Evolutionary conservation across 371 early-diverging fungal genomes (phyloP), one percentile per base, ranked within the genome.

Genomic region (Dichotomocladium elegans): DNA sequence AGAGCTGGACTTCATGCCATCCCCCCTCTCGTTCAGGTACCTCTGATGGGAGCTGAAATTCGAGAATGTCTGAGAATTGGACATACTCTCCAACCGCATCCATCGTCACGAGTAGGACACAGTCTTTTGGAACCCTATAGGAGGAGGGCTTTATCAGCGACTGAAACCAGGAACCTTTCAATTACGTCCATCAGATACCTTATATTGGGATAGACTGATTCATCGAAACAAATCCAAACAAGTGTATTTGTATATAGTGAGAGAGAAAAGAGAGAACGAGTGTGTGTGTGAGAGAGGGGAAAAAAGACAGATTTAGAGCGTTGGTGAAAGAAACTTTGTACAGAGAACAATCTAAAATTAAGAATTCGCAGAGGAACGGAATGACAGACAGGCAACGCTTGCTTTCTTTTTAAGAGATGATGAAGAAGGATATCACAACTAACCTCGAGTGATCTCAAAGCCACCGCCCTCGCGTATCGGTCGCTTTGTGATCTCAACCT

Each of bases 391-490:
- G n/a, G n/a, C n/a, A n/a, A n/a, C n/a, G n/a, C n/a, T n/a, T n/a
- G n/a, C n/a, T n/a, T n/a, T n/a, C n/a, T n/a, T n/a, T n/a, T n/a
- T n/a, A n/a, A 33, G 29, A 8, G 26, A 22, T 19, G 41, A 35
- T 51, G 57, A 21, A 50, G 30, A 40, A 58, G 43, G 33, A 58
- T 56, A 41, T 27, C 31, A 48, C 22, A 37, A 63, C 72, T 72
- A 70, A 83, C 77, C 77, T 78, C 72, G 66, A 33, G 65, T 64
- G 12, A 72, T 70, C 25, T 70, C 29, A 51, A 64, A 76, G 8
- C 74, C 80, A 33, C 64, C 61, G 15, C 66, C 58, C 40, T 68
- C 59, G 19, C 58, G 52, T 35, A 30, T 17, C 15, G 63, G 37
- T 3, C 51, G 57, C 34, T 66, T 64, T 3, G 53, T 57, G 9